Conservation (phyloP, 345 rosid species). For the Balakata baccata region DNA sequence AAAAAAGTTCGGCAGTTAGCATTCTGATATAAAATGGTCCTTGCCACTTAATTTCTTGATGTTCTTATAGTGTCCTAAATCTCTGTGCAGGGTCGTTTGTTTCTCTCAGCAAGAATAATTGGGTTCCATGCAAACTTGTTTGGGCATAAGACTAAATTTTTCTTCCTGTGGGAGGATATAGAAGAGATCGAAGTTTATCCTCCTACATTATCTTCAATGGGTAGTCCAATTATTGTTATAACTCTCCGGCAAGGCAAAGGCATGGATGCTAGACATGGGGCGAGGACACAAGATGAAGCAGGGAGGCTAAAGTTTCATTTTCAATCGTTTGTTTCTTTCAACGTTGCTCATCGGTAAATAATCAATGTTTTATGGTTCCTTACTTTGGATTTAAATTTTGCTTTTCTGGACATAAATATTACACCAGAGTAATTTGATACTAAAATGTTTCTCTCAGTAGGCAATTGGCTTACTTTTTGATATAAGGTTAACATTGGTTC, state of each 20-base stretch:
- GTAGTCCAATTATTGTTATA: slow-evolving; percentile 76
- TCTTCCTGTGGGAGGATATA: slow-evolving; percentile 96
- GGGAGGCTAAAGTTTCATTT: slow-evolving; percentile 93
- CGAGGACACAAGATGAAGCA: slow-evolving; percentile 79
- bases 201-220: slow-evolving; percentile 90
- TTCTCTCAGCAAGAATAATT: slow-evolving; percentile 86
- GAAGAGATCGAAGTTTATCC: slow-evolving; percentile 76
- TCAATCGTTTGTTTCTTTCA: slow-evolving; percentile 93
- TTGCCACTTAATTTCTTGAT: slow-evolving; percentile 2
- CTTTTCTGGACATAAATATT: background rate
- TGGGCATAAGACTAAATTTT: slow-evolving; percentile 87
- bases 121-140: slow-evolving; percentile 91
- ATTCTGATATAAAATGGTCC: slow-evolving; percentile 5
- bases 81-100: slow-evolving; percentile 77
- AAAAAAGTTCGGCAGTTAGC: background rate
- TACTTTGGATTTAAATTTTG: background rate
- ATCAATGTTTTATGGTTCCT: background rate
- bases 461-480: no score
- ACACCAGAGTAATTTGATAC: no score
- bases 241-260: slow-evolving; percentile 80
- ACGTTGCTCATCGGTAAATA: slow-evolving; percentile 74
- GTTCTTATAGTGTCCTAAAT: no score
- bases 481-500: background rate
- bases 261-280: slow-evolving; percentile 86
- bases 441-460: no score